Evolutionary conservation across 2,329 filamentous ascomycete species (phyloP), one percentile per base, ranked within the genome.

Genomic region (Leptoxyphium fumago): DNA sequence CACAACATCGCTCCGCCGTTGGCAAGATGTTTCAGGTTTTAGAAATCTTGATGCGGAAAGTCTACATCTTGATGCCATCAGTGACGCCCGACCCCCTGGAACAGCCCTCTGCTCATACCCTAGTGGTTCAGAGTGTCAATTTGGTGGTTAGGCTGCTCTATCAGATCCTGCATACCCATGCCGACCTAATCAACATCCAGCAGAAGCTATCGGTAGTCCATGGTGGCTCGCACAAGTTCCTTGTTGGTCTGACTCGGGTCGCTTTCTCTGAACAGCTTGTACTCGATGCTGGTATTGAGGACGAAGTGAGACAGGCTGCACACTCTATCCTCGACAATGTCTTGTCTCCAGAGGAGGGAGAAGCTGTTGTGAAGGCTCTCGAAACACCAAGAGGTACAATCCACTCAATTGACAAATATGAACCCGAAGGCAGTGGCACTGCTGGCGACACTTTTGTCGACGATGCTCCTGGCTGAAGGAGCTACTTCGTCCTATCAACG

Each of bases 261-360:
- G 86, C 84, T 0, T 95, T 94, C 60, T 80, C 78, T 5, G 85
- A 94, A 48, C 82, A 85, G 28, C 62, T 84, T 8, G 74, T 91
- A 10, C 71, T 93, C 26, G 87, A 95, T 62, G 69, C 71, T 1
- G 80, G 80, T 0, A 81, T 94, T 43, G 81, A 83, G 30, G 75
- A 81, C 26, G 84, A 85, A 50, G 84, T 86, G 1, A 76, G 82
- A 1, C 84, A 89, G 50, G 78, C 81, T 62, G 89, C 91, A 2
- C 80, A 89, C 53, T 78, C 83, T 55, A 68, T 98, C 49, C 63
- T 96, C 34, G 86, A 94, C 59, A 70, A 85, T 48, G 77, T 78
- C 2, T 76, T 94, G 17, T 91, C 84, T 43, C 82, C 86, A 0
- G 84, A 94, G 52, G 80, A 84, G 58, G 80, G 78, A 0, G 78